These are phyloP conservation scores for Eimeria maxima DNA, from an alignment of 169 alveolate genomes.

Conservation along the genomic window DNA sequence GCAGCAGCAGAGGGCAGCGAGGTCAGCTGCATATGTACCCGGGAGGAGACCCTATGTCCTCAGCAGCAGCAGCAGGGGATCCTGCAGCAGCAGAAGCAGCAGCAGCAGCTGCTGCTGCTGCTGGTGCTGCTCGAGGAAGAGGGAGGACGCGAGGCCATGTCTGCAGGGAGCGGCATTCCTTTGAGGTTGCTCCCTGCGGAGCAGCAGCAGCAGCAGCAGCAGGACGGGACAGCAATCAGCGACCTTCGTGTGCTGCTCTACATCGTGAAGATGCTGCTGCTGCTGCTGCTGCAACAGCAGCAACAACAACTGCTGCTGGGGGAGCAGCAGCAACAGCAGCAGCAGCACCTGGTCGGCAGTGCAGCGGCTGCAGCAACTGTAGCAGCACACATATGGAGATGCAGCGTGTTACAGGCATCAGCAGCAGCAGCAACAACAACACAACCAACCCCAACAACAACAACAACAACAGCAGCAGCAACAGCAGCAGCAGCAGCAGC, in stretches of 20 bases:
- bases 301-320: slow-evolving; percentile 6
- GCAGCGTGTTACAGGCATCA: background rate
- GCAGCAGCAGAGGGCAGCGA: slow-evolving; percentile 12
- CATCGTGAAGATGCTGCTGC: slow-evolving; percentile 21
- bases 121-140: background rate
- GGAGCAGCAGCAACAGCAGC: slow-evolving; percentile 3
- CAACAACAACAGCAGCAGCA: background rate
- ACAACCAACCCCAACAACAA: background rate
- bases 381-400: background rate
- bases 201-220: slow-evolving; percentile 33
- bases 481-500: slow-evolving; percentile 44
- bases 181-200: background rate
- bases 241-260: background rate
- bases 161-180: background rate
- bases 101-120: slow-evolving; percentile 29
- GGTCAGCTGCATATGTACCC: background rate
- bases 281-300: slow-evolving; percentile 38
- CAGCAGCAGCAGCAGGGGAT: slow-evolving; percentile 24
- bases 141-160: background rate
- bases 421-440: background rate
- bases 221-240: background rate
- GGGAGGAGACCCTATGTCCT: background rate
- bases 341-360: background rate
- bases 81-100: background rate
- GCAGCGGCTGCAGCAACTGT: slow-evolving; percentile 11